Base-by-base conservation (phyloP, 176 grass and related monocot species). In the Raddia guianensis region DNA sequence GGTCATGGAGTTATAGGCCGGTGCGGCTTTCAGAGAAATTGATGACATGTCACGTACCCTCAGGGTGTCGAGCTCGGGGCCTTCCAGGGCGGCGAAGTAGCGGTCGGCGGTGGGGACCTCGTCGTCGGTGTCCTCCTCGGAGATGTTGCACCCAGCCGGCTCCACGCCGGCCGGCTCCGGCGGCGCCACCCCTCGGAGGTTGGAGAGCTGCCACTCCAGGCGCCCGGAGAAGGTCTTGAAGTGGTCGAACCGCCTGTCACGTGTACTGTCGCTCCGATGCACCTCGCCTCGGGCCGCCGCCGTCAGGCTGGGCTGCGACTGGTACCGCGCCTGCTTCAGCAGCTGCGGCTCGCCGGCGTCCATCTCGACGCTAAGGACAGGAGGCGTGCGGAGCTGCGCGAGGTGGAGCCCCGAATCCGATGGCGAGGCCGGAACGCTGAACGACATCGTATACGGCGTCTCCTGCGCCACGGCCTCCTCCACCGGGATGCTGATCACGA, bases 141-240 rank as follows among this genome's bases (percentile, higher is more conserved):
- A 13, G 40, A 57, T 32, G 5, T 53, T 70, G 7, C 18, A 52
- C 0, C 62, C 69, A 3, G 15, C 47, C 2, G 44, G 70, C 77
- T 85, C 81, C 18, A 50, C 27, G 15, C 88, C 91, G 5, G 43
- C 48, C 1, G 55, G 13, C 2, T 77, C 93, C 10, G 53, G 72
- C 3, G 85, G 80, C 68, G 27, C 27, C 27, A 69, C 79, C 3
- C 94, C 94, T 34, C 89, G 87, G 43, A 97, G 81, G 90, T 78
- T 97, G 9, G 94, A 93, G 12, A 97, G 45, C 80, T 97, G 94
- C 3, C 84, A 68, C 66, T 97, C 91, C 2, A 97, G 91, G 55
- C 76, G 90, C 14, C 91, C 94, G 4, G 89, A 91, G 86, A 90
- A 97, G 8, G 94, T 93, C 78, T 97, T 97, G 71, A 91, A 97